Base-by-base conservation (phyloP, 179 eudicot species). In the Beta corolliflora region DNA sequence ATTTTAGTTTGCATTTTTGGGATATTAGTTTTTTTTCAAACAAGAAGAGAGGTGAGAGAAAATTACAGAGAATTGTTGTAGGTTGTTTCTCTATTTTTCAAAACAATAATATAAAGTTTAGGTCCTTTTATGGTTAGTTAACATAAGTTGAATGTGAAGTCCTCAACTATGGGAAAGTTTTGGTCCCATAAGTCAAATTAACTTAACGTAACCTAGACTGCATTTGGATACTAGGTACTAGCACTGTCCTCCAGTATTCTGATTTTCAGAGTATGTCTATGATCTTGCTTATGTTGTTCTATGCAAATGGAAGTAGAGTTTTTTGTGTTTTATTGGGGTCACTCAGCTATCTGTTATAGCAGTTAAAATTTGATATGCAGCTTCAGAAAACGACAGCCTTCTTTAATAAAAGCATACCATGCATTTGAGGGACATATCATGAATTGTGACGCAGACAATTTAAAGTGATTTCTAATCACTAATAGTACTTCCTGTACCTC, bases 371-470 rank as follows among this genome's bases (percentile, higher is more conserved):
- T 19, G 12, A 29, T 54, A 0, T 52, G 45, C 31, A 31, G 65
- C 45, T 31, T 74, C 45, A 29, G 15, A 73, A 72, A 36, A 56
- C 9, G 3, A 21, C 48, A 72, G 59, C 19, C 9, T 23, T 25
- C n/a, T 50, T 73, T 41, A 25, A n/a, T 44, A 45, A 76, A 60
- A 75, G 68, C 71, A 72, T 41, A 52, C 16, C 44, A 23, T 74
- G 65, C 44, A 54, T 31, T 31, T 31, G 48, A 53, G 25, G 55
- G 21, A 31, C 2, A 55, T 74, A 56, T 56, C 13, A 15, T 31
- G 7, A 15, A 25, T 74, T 8, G 50, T 29, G 4, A n/a, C 52
- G n/a, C 52, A 48, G 56, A 53, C 23, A 45, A 31, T 63, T 25
- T 3, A 54, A 15, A 36, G 61, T 55, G 63, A 64, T 5, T 59